Conservation (phyloP, 257 asterid genomes). For the Lithospermum erythrorhizon region DNA sequence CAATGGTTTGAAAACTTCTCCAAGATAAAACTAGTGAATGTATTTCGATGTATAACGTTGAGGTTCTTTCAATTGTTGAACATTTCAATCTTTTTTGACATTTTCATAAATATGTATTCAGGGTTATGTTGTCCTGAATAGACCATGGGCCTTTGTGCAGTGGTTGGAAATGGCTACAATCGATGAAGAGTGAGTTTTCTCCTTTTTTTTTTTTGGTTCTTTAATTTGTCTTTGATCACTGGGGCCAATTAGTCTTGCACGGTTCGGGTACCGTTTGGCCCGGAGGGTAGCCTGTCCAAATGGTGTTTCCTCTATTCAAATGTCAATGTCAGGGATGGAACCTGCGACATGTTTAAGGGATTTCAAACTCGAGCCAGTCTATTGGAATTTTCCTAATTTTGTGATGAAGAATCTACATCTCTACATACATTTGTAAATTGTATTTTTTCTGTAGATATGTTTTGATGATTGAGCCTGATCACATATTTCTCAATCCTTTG, state of each 20-base stretch:
- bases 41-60: neutral
- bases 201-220: neutral
- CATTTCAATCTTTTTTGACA: neutral
- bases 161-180: slow-evolving; percentile 51
- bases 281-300: no score
- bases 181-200: slow-evolving; percentile 48
- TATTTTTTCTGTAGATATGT: slow-evolving; percentile 1
- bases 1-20: no score
- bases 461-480: slow-evolving; percentile 11
- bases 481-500: slow-evolving; percentile 4
- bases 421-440: neutral
- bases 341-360: no score
- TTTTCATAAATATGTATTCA: slow-evolving; percentile 15
- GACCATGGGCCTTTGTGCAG: slow-evolving; percentile 71
- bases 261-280: no score
- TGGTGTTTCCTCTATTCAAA: no score
- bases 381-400: no score
- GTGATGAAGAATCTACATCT: no score
- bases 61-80: neutral
- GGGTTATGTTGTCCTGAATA: slow-evolving; percentile 55
- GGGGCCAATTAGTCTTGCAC: no score
- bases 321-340: no score
- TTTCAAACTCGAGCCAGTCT: no score
- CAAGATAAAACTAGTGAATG: no score
- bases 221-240: no score